phyloP scores from a whole-genome alignment of 305 asterid species.

The Fraxinus dipetala region DNA sequence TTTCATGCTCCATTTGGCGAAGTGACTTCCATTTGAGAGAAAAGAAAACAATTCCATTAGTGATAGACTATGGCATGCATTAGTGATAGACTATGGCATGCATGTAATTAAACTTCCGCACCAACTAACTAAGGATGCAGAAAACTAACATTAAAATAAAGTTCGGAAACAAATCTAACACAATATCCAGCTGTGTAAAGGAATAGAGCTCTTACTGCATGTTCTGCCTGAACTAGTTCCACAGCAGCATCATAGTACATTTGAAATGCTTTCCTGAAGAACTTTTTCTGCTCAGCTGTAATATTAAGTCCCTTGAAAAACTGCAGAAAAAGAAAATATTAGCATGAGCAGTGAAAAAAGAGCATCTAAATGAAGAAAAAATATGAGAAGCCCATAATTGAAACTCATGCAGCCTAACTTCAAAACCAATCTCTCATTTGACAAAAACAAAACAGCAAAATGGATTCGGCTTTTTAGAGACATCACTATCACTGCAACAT shows the following conservation, averaged over 20 bases:
- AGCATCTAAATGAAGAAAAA: constrained; percentile 14
- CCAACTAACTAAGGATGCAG: not conserved
- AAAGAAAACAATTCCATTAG: constrained; percentile 1
- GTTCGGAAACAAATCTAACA: constrained; percentile 14
- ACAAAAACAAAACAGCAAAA: constrained; percentile 5
- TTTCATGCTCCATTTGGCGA: constrained; percentile 94
- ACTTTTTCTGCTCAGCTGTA: constrained; percentile 74
- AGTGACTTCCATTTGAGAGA: constrained; percentile 58
- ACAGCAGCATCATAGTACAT: constrained; percentile 78
- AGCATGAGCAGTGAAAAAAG: constrained; percentile 23
- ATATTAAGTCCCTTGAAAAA: constrained; percentile 77
- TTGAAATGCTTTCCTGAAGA: constrained; percentile 75
- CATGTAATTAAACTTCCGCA: not conserved
- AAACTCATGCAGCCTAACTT: not conserved
- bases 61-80: not conserved
- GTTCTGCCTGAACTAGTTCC: constrained; percentile 90
- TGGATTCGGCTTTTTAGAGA: constrained; percentile 3
- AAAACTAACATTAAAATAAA: not conserved
- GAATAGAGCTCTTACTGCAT: constrained; percentile 56
- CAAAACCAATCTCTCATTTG: not conserved
- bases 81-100: not conserved
- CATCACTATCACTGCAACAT: constrained; percentile 3
- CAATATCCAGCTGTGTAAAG: constrained; percentile 15
- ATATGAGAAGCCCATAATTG: not conserved
- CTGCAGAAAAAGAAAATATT: constrained; percentile 39